Evolutionary conservation across 768 basidiomycete genomes (phyloP).

Genomic region (Russula dissimulans): DNA sequence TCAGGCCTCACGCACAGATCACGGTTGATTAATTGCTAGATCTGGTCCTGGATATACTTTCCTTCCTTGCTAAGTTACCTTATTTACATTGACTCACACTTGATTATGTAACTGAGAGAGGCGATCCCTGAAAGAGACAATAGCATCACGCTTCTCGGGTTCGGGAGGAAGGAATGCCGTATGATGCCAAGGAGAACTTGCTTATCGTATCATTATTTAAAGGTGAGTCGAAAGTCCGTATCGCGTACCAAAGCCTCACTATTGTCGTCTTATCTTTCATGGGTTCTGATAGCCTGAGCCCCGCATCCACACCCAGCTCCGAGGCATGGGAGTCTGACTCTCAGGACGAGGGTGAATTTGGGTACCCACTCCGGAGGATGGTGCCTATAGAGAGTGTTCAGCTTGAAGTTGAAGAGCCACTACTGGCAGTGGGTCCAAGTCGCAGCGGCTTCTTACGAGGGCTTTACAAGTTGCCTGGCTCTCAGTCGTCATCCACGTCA

Average conservation of each 20-base stretch:
- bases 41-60: too few relatives aligned
- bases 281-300: background rate
- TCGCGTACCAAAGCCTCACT: background rate
- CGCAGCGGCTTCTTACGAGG: background rate
- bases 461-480: slow-evolving; percentile 9
- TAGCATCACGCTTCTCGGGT: background rate
- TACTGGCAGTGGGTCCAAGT: background rate
- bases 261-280: background rate
- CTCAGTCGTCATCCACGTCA: slow-evolving; percentile 14
- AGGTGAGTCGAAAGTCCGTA: background rate
- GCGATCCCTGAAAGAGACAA: too few relatives aligned
- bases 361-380: slow-evolving; percentile 18
- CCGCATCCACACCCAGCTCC: background rate
- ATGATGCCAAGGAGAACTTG: background rate
- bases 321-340: background rate
- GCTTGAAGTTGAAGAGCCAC: background rate
- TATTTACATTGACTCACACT: too few relatives aligned
- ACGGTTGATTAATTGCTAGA: too few relatives aligned
- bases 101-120: too few relatives aligned
- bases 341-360: slow-evolving; percentile 4
- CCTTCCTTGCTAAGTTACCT: too few relatives aligned
- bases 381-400: slow-evolving; percentile 8
- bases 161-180: background rate
- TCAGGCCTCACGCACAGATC: too few relatives aligned
- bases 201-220: background rate